These are phyloP conservation scores for Cladosporium sphaerospermum DNA, from an alignment of 2,329 filamentous ascomycete species.

Conservation along the genomic window DNA sequence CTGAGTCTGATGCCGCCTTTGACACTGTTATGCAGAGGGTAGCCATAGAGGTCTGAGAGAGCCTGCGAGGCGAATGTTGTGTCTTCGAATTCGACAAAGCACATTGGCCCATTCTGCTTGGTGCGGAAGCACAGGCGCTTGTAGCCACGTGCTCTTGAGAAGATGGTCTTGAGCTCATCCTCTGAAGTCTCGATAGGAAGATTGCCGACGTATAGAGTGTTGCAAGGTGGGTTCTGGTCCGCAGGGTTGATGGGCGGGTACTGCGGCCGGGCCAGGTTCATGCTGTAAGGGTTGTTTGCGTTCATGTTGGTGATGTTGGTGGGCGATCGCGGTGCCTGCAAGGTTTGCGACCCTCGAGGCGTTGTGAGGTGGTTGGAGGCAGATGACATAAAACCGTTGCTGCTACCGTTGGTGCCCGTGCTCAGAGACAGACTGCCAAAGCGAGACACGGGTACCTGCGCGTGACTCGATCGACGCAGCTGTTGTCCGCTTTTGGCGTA, in stretches of 20 bases:
- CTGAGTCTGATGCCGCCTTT: conserved; percentile 93
- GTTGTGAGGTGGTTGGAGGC: conserved; percentile 50
- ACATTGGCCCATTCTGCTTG: conserved; percentile 95
- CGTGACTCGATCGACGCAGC: conserved; percentile 61
- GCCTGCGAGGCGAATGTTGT: conserved; percentile 87
- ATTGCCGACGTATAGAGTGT: conserved; percentile 97
- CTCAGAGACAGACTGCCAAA: conserved; percentile 67
- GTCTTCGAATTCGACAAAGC: conserved; percentile 97
- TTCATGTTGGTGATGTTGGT: conserved; percentile 49
- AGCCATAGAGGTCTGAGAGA: conserved; percentile 81
- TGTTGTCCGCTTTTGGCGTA: conserved; percentile 64
- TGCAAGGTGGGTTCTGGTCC: conserved; percentile 95
- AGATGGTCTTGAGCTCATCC: conserved; percentile 89
- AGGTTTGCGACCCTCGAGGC: conserved; percentile 35
- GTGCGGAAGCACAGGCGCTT: conserved; percentile 92
- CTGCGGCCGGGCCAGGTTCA: conserved; percentile 57
- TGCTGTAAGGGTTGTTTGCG: conserved; percentile 44
- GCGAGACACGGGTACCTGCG: conserved; percentile 62
- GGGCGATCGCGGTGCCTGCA: conserved; percentile 44
- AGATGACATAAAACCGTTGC: conserved; percentile 43
- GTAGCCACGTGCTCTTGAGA: conserved; percentile 89
- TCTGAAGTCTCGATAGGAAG: conserved; percentile 87
- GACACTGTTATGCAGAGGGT: conserved; percentile 79
- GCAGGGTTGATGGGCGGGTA: conserved; percentile 88
- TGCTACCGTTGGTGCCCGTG: conserved; percentile 44